Conservation (phyloP, 345 rosid species). For the Boechera retrofracta region DNA sequence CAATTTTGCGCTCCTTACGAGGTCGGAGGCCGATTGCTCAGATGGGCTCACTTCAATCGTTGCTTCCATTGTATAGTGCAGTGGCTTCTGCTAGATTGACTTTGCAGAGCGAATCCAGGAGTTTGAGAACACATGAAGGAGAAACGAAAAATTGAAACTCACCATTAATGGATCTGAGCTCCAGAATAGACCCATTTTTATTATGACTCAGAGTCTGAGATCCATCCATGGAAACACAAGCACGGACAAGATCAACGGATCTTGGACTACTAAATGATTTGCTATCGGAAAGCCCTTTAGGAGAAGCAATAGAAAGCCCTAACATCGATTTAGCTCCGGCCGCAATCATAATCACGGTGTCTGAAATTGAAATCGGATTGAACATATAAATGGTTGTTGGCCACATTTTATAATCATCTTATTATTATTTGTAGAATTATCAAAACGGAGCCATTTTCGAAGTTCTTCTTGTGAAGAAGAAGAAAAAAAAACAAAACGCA, state of each 20-base stretch:
- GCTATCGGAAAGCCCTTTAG: slow-evolving; percentile 23
- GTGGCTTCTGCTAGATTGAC: slow-evolving; percentile 88
- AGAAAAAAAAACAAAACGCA: too few relatives aligned
- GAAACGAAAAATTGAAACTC: slow-evolving; percentile 5
- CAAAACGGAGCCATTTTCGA: too few relatives aligned
- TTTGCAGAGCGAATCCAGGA: slow-evolving; percentile 94
- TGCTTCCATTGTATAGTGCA: slow-evolving; percentile 67
- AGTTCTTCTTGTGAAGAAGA: too few relatives aligned
- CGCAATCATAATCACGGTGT: slow-evolving; percentile 29
- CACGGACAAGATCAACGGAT: slow-evolving; percentile 42
- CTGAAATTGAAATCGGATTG: not conserved
- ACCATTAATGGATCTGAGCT: slow-evolving; percentile 39
- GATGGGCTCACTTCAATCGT: slow-evolving; percentile 76
- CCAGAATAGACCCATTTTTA: slow-evolving; percentile 40
- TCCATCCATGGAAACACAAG: slow-evolving; percentile 48
- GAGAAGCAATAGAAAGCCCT: slow-evolving; percentile 38
- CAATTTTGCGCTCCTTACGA: slow-evolving; percentile 57
- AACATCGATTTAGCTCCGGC: slow-evolving; percentile 41
- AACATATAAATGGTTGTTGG: slow-evolving; percentile 40
- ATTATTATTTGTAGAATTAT: too few relatives aligned
- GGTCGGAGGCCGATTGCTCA: slow-evolving; percentile 71
- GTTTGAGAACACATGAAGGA: slow-evolving; percentile 55
- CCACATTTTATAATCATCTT: slow-evolving; percentile 38
- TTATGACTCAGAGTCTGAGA: slow-evolving; percentile 34
- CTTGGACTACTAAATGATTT: slow-evolving; percentile 15